Percentiles rank a stretch among this genome's conserved stretches.
Evolutionary conservation across 78 protist genomes (phyloP).

Genomic region (Protostelium mycophagum): DNA sequence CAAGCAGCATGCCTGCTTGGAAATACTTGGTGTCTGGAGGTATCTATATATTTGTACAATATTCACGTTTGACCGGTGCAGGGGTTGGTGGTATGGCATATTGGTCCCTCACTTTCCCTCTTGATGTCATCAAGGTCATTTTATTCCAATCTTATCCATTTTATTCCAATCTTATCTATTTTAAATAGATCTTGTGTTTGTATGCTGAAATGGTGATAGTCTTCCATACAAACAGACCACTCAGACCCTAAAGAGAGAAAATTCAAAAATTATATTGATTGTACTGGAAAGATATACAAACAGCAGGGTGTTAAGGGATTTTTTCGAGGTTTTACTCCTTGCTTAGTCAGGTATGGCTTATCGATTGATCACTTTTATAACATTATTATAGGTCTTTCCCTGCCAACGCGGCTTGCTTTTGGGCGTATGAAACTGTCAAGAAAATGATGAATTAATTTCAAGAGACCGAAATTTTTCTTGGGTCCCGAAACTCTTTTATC

Average conservation of each 20-base stretch:
- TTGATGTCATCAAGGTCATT: constrained; percentile 49
- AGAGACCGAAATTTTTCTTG: too few relatives aligned
- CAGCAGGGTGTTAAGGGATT: constrained; percentile 57
- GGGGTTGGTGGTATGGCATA: constrained; percentile 72
- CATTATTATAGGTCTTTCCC: constrained; percentile 30
- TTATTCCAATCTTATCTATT: neutral
- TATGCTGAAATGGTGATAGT: neutral
- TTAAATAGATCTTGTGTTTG: too few relatives aligned
- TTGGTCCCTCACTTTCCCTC: constrained; percentile 69
- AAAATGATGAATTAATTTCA: too few relatives aligned
- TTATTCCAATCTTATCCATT: neutral
- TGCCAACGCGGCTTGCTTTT: constrained; percentile 60
- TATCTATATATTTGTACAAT: neutral
- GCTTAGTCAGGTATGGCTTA: constrained; percentile 20
- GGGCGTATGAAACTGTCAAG: neutral
- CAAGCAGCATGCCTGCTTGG: constrained; percentile 18
- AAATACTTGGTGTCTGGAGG: constrained; percentile 49
- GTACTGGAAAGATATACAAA: constrained; percentile 40
- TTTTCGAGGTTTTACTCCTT: constrained; percentile 58
- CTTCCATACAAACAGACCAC: constrained; percentile 59
- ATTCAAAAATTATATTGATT: constrained; percentile 23
- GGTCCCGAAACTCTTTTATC: too few relatives aligned
- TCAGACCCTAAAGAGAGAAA: constrained; percentile 28
- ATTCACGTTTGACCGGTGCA: neutral
- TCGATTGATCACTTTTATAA: neutral